Base-by-base conservation (phyloP, 2,329 filamentous ascomycete genomes). In the Fusarium solani-melongenae region DNA sequence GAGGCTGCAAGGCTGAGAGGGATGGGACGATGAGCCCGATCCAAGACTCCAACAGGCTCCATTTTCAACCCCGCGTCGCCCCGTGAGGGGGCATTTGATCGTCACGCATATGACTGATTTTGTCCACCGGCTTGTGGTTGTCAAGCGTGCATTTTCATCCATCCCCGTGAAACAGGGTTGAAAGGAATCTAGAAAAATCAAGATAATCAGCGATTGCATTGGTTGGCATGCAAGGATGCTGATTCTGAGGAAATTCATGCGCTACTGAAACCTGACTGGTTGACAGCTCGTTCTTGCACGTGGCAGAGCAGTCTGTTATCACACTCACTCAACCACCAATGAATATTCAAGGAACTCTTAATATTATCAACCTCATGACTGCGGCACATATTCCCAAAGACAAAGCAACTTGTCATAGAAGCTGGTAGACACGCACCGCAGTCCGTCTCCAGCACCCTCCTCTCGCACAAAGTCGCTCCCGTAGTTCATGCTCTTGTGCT, bases 401-500 rank as follows among this genome's bases (percentile, higher is more conserved):
- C 92, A 94, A 34, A 95, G 77, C 53, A 92, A 80, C 78, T 87
- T 90, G 81, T 95, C 93, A 73, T 95, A 95, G 75, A 95, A 95
- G 79, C 93, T 95, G 1, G 92, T 94, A 24, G 92, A 93, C 1
- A 94, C 84, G 74, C 91, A 88, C 22, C 84, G 75, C 38, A 86
- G 64, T 8, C 83, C 64, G 5, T 69, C 65, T 0, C 66, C 59
- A 5, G 12, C 75, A 61, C 78, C 76, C 8, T 62, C 60, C 27
- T 65, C 77, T 2, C 87, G 87, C 73, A 89, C 86, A 67, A 91
- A 89, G 82, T 95, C 95, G 76, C 93, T 94, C 8, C 92, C 95
- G 81, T 98, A 98, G 78, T 97, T 98, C 94, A 98, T 98, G 81
- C 94, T 98, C 83, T 93, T 87, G 80, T 98, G 95, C 79, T 96